These are phyloP conservation scores for Tuber brumale DNA, from an alignment of 495 filamentous ascomycete species.

Conservation along the genomic window DNA sequence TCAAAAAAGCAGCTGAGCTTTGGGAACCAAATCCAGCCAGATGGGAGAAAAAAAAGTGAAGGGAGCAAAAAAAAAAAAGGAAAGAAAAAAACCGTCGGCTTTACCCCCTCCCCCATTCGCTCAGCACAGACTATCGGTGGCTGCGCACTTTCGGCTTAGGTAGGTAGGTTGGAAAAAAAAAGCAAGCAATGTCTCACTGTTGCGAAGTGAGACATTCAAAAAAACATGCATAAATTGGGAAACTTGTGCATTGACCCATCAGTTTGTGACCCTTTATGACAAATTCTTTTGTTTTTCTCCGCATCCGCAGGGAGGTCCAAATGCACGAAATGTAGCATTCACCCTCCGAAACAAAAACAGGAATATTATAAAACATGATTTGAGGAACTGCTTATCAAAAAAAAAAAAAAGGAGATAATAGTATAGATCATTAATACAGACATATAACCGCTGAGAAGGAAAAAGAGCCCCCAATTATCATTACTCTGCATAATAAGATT, in stretches of 20 bases:
- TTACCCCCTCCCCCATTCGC: background rate
- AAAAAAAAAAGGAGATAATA: background rate
- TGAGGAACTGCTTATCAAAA: background rate
- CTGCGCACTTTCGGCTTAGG: background rate
- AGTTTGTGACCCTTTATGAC: background rate
- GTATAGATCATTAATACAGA: background rate
- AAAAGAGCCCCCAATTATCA: background rate
- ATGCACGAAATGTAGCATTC: background rate
- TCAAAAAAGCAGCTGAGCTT: background rate
- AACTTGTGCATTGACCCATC: background rate
- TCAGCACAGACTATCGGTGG: background rate
- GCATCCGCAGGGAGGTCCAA: background rate
- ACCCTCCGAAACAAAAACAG: background rate
- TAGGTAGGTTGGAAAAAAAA: background rate
- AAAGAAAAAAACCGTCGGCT: background rate
- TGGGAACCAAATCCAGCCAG: background rate
- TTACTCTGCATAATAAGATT: background rate
- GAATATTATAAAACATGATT: background rate
- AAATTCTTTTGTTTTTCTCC: background rate
- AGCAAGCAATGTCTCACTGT: constrained; percentile 1
- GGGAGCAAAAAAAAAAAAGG: background rate
- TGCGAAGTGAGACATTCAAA: background rate
- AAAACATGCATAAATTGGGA: constrained; percentile 4
- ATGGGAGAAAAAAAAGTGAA: background rate
- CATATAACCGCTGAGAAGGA: background rate